A percentile compares a stretch with the other conserved stretches of the same genome.
Conservation (phyloP, 2,329 filamentous ascomycete genomes). For the Hymenoscyphus albidus region DNA sequence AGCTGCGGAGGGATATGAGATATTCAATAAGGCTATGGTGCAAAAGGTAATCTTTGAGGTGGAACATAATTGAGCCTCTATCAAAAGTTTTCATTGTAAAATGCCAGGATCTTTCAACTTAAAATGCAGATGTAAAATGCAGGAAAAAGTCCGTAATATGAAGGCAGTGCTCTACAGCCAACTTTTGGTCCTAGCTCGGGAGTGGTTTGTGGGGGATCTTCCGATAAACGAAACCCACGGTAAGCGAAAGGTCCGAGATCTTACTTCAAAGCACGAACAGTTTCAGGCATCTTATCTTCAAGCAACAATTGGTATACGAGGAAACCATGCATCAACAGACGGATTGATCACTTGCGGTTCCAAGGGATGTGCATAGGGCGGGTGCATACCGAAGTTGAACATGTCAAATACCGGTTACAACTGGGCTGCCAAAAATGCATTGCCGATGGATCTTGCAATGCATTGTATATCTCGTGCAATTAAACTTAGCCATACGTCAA, state of each 20-base stretch:
- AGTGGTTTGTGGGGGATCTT: conserved; percentile 3
- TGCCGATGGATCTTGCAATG: not conserved
- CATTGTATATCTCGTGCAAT: conserved; percentile 3
- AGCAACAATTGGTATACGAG: not conserved
- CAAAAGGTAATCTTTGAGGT: conserved; percentile 68
- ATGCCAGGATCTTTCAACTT: not conserved
- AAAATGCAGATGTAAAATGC: not conserved
- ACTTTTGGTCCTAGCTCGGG: conserved; percentile 5
- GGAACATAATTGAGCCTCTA: conserved; percentile 15
- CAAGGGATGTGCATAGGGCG: not conserved
- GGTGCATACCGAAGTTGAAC: not conserved
- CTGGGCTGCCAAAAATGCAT: not conserved
- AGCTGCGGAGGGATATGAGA: conserved; percentile 64
- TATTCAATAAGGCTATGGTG: conserved; percentile 69
- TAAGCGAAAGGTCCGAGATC: not conserved
- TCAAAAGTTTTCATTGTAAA: too few species aligned
- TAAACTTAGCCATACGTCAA: conserved; percentile 3
- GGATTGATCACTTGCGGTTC: not conserved
- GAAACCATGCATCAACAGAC: conserved; percentile 8
- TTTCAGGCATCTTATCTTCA: conserved; percentile 9
- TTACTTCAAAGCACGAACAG: conserved; percentile 9
- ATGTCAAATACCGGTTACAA: not conserved
- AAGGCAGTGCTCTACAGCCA: conserved; percentile 20
- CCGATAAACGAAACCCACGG: conserved; percentile 14
- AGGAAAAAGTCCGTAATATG: conserved; percentile 5